A percentile compares a stretch with the other conserved stretches of the same genome.
These are phyloP conservation scores for Ceratobasidium sp. DNA, from an alignment of 1,284 basidiomycete species.

Conservation along the genomic window DNA sequence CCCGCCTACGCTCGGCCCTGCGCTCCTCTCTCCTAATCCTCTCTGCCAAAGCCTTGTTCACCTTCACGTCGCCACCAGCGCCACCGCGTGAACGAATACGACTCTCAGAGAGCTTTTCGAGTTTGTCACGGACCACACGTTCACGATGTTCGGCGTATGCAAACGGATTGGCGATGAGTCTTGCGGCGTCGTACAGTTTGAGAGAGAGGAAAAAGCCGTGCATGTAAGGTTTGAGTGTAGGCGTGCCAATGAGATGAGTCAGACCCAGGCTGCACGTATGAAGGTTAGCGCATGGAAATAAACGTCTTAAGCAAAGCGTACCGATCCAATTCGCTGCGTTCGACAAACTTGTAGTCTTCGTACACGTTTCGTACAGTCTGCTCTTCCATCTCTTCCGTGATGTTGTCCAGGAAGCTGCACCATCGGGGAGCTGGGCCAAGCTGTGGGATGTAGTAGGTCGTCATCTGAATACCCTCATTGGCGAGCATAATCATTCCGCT, in stretches of 20 bases:
- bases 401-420: slow-evolving; percentile 97
- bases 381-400: slow-evolving; percentile 98
- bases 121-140: slow-evolving; percentile 85
- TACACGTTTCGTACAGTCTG: slow-evolving; percentile 84
- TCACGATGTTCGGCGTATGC: slow-evolving; percentile 96
- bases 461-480: slow-evolving; percentile 94
- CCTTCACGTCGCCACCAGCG: slow-evolving; percentile 81
- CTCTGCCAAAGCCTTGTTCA: slow-evolving; percentile 95
- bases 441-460: slow-evolving; percentile 93
- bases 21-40: slow-evolving; percentile 81
- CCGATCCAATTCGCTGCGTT: slow-evolving; percentile 88
- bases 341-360: slow-evolving; percentile 98
- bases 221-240: slow-evolving; percentile 98
- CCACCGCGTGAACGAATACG: slow-evolving; percentile 77
- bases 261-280: slow-evolving; percentile 79
- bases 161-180: slow-evolving; percentile 96
- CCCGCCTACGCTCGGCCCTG: slow-evolving; percentile 71
- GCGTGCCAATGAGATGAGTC: slow-evolving; percentile 93
- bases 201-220: slow-evolving; percentile 98
- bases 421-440: slow-evolving; percentile 96
- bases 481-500: slow-evolving; percentile 90
- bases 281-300: neutral
- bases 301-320: slow-evolving; percentile 61
- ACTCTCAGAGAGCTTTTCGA: slow-evolving; percentile 94
- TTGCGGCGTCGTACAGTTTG: slow-evolving; percentile 95